These are phyloP conservation scores for Dictyostelium intermedium DNA, from an alignment of 78 protist genomes.

Conservation along the genomic window DNA sequence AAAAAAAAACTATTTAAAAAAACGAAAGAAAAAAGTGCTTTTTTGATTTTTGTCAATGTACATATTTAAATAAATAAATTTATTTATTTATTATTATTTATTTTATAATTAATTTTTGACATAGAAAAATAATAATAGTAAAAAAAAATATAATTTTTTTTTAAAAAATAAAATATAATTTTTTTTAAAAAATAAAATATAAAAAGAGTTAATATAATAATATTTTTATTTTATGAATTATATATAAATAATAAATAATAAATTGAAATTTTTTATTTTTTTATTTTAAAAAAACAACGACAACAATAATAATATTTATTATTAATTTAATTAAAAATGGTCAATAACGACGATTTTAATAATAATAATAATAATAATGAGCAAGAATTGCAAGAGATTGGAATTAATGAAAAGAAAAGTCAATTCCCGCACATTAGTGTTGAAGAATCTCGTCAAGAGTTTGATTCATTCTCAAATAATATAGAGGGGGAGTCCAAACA, in stretches of 20 bases:
- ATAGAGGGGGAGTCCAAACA: constrained; percentile 18
- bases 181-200: too few relatives aligned
- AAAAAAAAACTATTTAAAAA: background rate
- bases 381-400: background rate
- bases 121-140: too few relatives aligned
- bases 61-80: background rate
- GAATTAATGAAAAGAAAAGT: background rate
- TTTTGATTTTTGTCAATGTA: background rate
- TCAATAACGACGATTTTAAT: background rate
- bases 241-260: background rate
- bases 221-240: background rate
- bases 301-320: background rate
- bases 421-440: background rate
- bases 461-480: background rate
- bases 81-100: background rate
- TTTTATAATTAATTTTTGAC: too few relatives aligned
- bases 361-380: background rate
- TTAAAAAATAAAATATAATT: background rate
- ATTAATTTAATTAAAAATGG: background rate
- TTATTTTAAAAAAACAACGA: background rate
- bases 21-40: background rate
- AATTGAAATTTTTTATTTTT: background rate
- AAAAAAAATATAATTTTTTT: too few relatives aligned
- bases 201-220: background rate
- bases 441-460: background rate